Conservation (phyloP, 2,329 filamentous ascomycete genomes). For the Aspergillus cejpii region DNA sequence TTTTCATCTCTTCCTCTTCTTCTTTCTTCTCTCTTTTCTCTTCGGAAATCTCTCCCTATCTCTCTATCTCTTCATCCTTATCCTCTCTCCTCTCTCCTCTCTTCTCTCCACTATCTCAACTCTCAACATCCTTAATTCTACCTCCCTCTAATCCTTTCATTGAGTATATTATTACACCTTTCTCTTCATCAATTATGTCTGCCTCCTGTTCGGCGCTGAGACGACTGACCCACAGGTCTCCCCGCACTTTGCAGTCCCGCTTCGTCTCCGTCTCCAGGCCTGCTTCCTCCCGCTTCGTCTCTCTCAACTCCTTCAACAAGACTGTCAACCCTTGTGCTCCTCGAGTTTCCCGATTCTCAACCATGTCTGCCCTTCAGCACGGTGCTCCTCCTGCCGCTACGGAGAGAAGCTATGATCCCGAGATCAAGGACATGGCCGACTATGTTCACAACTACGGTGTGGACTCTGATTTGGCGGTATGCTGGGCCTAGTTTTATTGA, state of each 20-base stretch:
- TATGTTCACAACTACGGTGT: conserved; percentile 92
- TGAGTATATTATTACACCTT: conserved; percentile 17
- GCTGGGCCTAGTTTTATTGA: conserved; percentile 39
- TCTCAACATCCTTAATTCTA: conserved; percentile 20
- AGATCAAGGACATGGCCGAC: conserved; percentile 89
- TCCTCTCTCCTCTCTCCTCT: conserved; percentile 1
- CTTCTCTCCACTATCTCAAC: background rate
- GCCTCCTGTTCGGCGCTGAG: conserved; percentile 37
- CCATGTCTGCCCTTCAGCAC: conserved; percentile 38
- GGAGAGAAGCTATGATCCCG: conserved; percentile 67
- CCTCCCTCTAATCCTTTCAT: conserved; percentile 8
- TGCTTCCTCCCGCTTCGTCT: conserved; percentile 17
- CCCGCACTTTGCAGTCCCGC: conserved; percentile 43
- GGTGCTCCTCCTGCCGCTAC: conserved; percentile 31
- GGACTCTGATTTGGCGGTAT: conserved; percentile 84
- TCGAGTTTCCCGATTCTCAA: conserved; percentile 36
- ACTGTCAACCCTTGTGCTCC: conserved; percentile 16
- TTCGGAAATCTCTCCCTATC: no score
- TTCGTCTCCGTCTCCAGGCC: conserved; percentile 38
- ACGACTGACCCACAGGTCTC: conserved; percentile 38
- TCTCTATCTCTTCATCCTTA: conserved; percentile 1
- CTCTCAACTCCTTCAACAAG: conserved; percentile 12
- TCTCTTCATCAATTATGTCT: conserved; percentile 30
- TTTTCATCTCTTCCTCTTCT: conserved; percentile 1
- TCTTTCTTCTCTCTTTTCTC: background rate